Percentiles rank a stretch among this genome's conserved stretches.
Conservation (phyloP, 108 stramenopile species). For the Pseudonitzschia multiseries region DNA sequence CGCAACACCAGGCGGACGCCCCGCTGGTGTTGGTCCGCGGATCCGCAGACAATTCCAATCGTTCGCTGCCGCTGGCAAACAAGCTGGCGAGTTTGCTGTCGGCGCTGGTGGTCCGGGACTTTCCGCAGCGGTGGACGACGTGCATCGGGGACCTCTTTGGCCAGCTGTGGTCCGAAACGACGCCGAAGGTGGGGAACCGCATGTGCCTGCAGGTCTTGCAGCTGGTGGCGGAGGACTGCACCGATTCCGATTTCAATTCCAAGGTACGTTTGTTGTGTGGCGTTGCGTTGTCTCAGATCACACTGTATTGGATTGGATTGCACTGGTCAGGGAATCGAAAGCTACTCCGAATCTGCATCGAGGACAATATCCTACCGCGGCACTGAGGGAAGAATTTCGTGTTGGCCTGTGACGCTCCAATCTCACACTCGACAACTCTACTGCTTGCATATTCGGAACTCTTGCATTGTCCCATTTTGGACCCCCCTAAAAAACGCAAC, state of each 20-base stretch:
- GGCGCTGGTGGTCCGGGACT: constrained; percentile 71
- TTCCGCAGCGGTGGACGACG: constrained; percentile 85
- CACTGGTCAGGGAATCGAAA: too few species aligned
- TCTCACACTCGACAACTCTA: too few species aligned
- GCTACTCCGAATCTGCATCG: too few species aligned
- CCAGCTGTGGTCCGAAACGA: constrained; percentile 58
- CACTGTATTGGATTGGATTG: too few species aligned
- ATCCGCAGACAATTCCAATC: too few species aligned
- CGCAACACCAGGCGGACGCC: constrained; percentile 42
- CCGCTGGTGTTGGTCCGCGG: neutral
- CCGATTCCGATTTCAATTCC: constrained; percentile 89
- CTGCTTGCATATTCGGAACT: too few species aligned
- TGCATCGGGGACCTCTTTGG: constrained; percentile 65
- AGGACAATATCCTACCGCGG: too few species aligned
- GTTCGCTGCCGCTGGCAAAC: constrained; percentile 54
- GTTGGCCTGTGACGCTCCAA: too few species aligned
- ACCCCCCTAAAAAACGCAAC: too few species aligned
- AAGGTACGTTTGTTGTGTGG: constrained; percentile 46
- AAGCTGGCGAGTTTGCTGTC: constrained; percentile 75
- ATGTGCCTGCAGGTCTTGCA: constrained; percentile 77
- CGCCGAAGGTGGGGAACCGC: constrained; percentile 55
- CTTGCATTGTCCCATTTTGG: too few species aligned
- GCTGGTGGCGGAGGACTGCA: constrained; percentile 87
- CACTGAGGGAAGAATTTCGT: too few species aligned
- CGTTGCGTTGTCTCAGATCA: too few species aligned